Base-by-base conservation (phyloP, 78 protist genomes). In the Planoprotostelium fungivorum region DNA sequence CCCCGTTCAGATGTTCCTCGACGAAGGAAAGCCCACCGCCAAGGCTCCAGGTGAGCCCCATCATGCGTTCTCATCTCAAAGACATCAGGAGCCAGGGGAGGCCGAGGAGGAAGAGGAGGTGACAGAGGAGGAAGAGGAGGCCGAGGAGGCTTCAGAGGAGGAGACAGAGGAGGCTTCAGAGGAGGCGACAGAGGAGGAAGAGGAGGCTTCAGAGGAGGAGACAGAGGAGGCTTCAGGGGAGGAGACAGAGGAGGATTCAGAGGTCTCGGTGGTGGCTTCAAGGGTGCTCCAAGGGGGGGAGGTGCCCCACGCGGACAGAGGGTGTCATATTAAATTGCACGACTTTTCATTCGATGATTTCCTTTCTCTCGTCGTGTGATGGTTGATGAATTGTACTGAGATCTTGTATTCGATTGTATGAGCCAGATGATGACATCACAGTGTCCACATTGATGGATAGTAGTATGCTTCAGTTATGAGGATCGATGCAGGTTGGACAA, bases 1-100 rank as follows among this genome's bases (percentile, higher is more conserved):
- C 85, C 91, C 91, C 83, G 34, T 84, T 31, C 88, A 37, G 63
- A 88, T 36, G 9, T 92, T 92, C 87, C 31, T 89, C 1, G 91
- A 88, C 51, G 94, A 89, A 83, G 92, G 90, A 85, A 92, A 92
- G 37, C 91, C 94, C 63, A 37, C 85, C 83, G 91, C 38, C 89
- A 87, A 51, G 73, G 73, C 73, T 16, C 73, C 73, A 51, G 16
- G 73, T 16, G 31, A 5, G 73, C 73, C 73, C 73, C 73, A 51
- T 25, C 5, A 51, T 5, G 16, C 5, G 16, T 51, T 51, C 73
- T 25, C 73, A 51, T 16, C 5, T 51, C 73, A 51, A 5, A 51
- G 73, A 16, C n/a, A n/a, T n/a, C n/a, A 51, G 73, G 73, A 25
- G 73, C 73, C 16, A 5, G 73, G 31, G 73, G 73, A 51, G 73